Conservation (phyloP, 2,329 filamentous ascomycete genomes). For the Aspergillus arachidicola region DNA sequence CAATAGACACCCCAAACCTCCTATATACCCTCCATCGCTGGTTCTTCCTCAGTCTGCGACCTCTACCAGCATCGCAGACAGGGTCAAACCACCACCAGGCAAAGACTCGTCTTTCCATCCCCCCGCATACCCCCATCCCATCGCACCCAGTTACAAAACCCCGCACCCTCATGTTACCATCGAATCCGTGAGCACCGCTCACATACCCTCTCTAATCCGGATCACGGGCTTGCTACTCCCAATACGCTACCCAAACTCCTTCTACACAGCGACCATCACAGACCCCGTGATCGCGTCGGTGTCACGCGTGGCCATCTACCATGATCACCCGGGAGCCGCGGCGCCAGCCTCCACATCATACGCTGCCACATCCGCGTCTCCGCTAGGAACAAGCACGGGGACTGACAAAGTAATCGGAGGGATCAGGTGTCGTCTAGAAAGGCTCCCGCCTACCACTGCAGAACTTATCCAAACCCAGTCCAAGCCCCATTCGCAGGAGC, state of each 20-base stretch:
- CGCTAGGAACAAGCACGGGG: slow-evolving; percentile 23
- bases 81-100: slow-evolving; percentile 25
- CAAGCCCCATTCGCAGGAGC: slow-evolving; percentile 16
- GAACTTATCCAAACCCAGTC: slow-evolving; percentile 11
- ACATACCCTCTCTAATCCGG: slow-evolving; percentile 59
- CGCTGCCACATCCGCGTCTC: slow-evolving; percentile 15
- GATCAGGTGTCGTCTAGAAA: slow-evolving; percentile 52
- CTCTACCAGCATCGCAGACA: slow-evolving; percentile 20
- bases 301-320: slow-evolving; percentile 63
- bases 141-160: slow-evolving; percentile 32
- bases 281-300: slow-evolving; percentile 56
- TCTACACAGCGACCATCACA: slow-evolving; percentile 62
- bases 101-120: slow-evolving; percentile 32
- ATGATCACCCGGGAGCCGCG: slow-evolving; percentile 45
- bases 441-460: slow-evolving; percentile 23
- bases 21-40: slow-evolving; percentile 35
- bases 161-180: slow-evolving; percentile 56
- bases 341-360: slow-evolving; percentile 19
- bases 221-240: slow-evolving; percentile 62
- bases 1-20: slow-evolving; percentile 25
- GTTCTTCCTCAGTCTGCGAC: slow-evolving; percentile 28
- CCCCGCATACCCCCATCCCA: slow-evolving; percentile 33
- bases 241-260: slow-evolving; percentile 62
- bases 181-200: slow-evolving; percentile 53
- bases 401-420: slow-evolving; percentile 51